Base-by-base conservation (phyloP, 1,284 basidiomycete species). In the Microbotryum silenes-acaulis region DNA sequence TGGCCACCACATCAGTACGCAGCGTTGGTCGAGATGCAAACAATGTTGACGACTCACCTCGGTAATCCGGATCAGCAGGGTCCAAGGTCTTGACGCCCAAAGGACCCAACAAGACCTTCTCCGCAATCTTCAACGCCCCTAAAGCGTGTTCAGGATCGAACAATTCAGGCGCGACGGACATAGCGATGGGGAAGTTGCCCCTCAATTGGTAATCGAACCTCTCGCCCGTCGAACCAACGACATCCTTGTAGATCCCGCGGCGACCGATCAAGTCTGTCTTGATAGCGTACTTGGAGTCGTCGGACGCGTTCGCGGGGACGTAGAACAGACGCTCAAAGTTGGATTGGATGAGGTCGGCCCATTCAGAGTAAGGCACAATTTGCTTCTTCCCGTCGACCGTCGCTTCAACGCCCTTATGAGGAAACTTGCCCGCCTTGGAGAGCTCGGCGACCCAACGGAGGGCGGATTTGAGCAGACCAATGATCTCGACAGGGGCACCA, bases 171-270 rank as follows among this genome's bases (percentile, higher is more conserved):
- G 94, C 94, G 45, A 97, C 92, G 7, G 88, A 84, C 94, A 97
- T 97, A 2, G 94, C 90, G 66, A 97, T 89, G 4, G 76, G 74
- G 62, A 73, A 73, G 56, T 74, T 72, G 33, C 64, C 64, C 14
- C 76, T 72, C 54, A 76, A 72, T 77, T 97, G 94, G 75, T 98
- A 98, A 77, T 98, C 93, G 8, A 90, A 89, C 87, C 91, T 97
- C 76, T 92, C 90, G 59, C 89, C 83, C 16, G 86, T 87, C 57
- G 79, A 73, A 45, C 91, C 91, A 70, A 88, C 89, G 6, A 97
- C 91, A 72, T 98, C 94, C 80, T 98, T 98, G 82, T 98, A 98
- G 75, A 97, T 94, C 6, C 94, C 94, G 54, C 94, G 82, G 27
- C 91, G 87, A 75, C 92, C 89, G 67, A 97, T 81, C 42, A 97